Base-by-base conservation (phyloP, 1,284 basidiomycete genomes). In the Trametes hirsuta region DNA sequence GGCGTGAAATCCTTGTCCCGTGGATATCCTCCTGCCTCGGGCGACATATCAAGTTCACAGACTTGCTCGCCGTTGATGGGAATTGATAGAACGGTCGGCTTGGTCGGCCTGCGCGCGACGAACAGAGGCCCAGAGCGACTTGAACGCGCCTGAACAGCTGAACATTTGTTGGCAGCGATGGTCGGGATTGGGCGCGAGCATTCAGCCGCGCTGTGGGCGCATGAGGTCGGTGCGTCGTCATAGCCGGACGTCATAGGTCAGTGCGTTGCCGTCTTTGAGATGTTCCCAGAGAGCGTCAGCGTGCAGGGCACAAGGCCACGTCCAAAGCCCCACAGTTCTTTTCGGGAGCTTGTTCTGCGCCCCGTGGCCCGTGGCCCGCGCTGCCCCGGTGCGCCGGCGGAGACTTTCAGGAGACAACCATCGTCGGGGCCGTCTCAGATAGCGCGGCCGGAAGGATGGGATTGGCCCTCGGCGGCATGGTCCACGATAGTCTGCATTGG, bases 161-260 rank as follows among this genome's bases (percentile, higher is more conserved):
- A 45, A 22, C 11, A 22, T 22, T 6, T 45, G 42, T 37, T 44
- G 42, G 42, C 21, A 53, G 35, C 42, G 25, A 18, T n/a, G 46
- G 41, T 41, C 51, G 47, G 44, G 22, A 25, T 46, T 24, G 11
- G 44, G 36, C n/a, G 4, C 22, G 47, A 41, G 22, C 39, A 18
- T 45, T 22, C 47, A 24, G 30, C 55, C 40, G 30, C 47, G 4
- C 39, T 40, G 42, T n/a, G 35, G 37, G 52, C 52, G 53, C 25
- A 53, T 50, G 58, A 49, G 47, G 40, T 18, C 25, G 15, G 41
- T 30, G 15, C 22, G 39, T 44, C 61, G 61, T 62, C 61, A 62
- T 62, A 55, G 53, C 10, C 18, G 36, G 41, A 58, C 61, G 61
- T 62, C 61, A 62, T 62, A 42, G 56, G 48, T 10, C 6, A 15